phyloP scores from a whole-genome alignment of 148 eudicot genomes.

The Beta vulgaris region DNA sequence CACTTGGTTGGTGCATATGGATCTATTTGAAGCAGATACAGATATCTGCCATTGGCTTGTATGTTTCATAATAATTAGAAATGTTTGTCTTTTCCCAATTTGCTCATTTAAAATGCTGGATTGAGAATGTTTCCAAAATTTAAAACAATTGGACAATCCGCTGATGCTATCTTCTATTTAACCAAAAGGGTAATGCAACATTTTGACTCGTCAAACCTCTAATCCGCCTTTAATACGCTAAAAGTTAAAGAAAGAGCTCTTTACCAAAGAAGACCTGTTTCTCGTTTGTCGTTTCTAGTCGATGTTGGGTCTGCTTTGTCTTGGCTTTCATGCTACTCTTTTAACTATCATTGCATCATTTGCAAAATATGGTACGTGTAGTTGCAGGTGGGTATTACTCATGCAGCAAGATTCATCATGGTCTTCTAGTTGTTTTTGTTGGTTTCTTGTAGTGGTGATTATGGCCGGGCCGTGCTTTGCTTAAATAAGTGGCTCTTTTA shows the following conservation, averaged over 20 bases:
- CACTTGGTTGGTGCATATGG: neutral
- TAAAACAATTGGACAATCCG: neutral
- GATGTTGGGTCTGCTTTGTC: neutral
- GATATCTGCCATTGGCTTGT: neutral
- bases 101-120: neutral
- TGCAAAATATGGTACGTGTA: neutral
- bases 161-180: neutral
- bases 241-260: too few relatives aligned
- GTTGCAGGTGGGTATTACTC: too few relatives aligned
- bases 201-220: neutral
- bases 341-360: constrained; percentile 6
- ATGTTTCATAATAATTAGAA: neutral
- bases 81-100: neutral
- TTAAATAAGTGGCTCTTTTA: too few relatives aligned
- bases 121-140: too few relatives aligned
- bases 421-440: neutral
- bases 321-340: neutral
- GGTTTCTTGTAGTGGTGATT: neutral
- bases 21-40: neutral
- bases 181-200: too few relatives aligned
- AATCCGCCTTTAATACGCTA: neutral
- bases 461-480: too few relatives aligned
- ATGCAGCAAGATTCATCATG: too few relatives aligned
- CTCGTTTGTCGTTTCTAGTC: neutral
- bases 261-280: neutral